Evolutionary conservation across 371 early-diverging fungal genomes (phyloP), one percentile per base, ranked within the genome.

Genomic region (Mucor sp.): DNA sequence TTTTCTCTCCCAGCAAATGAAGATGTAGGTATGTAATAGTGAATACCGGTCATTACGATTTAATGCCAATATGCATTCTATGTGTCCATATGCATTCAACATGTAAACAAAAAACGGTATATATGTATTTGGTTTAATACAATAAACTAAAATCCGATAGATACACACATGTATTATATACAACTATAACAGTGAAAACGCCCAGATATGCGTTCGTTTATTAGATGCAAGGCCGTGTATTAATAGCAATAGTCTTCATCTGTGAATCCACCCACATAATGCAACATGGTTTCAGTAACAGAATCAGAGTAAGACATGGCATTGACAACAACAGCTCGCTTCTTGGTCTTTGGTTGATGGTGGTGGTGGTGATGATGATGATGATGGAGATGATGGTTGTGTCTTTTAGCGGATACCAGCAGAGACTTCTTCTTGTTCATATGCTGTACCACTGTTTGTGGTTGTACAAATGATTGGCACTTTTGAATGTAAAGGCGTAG

Each of bases 391-490:
- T 21, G 37, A 21, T 21, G 37, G 14, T 47, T 47, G 47, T 47
- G 21, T 21, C 47, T 47, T 25, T 19, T 50, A 12, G 12, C 23
- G 12, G 50, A 23, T 0, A 50, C 50, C 7, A 50, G 23, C 21
- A 50, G 21, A 1, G 50, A 50, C 6, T 50, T 35, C 27, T 33
- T 48, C 39, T 55, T 63, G 7, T 15, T 47, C 21, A 19, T 39
- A 23, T 25, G 65, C 28, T 43, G 47, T 23, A 33, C 47, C 9
- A 44, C 30, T 25, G 30, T 39, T 44, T 33, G 41, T 43, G 15
- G 37, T 58, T 58, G 23, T 53, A 82, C 84, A 70, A 93, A 93
- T 0, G 75, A 79, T 6, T 64, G 57, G 65, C 93, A 93, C 41
- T 70, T 70, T 41, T 76, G 75, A 39, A 91, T 87, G 37, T 86